Conservation (phyloP, 2,329 filamentous ascomycete species). For the Trichoderma lentiforme region DNA sequence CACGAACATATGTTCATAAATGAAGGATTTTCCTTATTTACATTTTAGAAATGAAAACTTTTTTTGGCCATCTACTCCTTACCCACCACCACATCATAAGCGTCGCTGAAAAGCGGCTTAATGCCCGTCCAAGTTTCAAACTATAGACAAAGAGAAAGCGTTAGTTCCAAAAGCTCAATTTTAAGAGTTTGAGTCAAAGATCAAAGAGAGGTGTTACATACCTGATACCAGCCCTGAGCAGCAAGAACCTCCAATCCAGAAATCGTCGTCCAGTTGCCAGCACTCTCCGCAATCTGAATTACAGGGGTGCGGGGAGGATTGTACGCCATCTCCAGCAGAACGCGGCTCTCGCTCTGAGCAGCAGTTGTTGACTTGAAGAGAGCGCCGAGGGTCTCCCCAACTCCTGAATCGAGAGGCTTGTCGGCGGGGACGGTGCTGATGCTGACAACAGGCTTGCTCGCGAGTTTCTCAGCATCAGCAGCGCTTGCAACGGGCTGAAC, state of each 20-base stretch:
- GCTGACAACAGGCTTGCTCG: constrained; percentile 61
- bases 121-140: neutral
- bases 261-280: constrained; percentile 73
- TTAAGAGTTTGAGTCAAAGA: too few relatives aligned
- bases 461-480: constrained; percentile 44
- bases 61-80: neutral
- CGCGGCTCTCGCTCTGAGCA: constrained; percentile 28
- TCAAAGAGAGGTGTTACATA: constrained; percentile 41
- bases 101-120: neutral
- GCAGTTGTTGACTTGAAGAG: constrained; percentile 38
- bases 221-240: constrained; percentile 86
- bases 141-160: neutral
- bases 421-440: constrained; percentile 92
- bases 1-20: neutral
- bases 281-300: constrained; percentile 76
- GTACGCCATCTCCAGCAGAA: constrained; percentile 94
- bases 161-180: neutral
- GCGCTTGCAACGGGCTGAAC: constrained; percentile 58
- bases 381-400: constrained; percentile 62
- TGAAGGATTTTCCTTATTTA: neutral
- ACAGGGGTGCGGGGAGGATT: constrained; percentile 79
- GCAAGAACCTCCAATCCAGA: constrained; percentile 85
- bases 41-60: neutral
- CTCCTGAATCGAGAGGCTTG: constrained; percentile 68
- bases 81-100: neutral